Evolutionary conservation across 768 basidiomycete species (phyloP).

Genomic region (Symmetrospora coprosmae): DNA sequence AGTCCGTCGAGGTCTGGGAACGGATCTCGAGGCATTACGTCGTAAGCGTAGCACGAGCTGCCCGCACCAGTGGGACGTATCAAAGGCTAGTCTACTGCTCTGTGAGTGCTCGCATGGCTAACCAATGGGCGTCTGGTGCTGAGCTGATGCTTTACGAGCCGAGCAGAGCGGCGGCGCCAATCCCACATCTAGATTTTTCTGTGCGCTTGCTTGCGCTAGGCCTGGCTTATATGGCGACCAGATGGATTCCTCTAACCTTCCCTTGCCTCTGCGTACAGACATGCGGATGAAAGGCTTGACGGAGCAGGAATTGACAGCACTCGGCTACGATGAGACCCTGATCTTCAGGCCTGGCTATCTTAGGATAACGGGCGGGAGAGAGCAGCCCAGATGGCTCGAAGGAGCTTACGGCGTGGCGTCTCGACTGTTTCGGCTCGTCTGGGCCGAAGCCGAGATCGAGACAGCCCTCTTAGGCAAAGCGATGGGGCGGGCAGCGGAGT

Average conservation of each 20-base stretch:
- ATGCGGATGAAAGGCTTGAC: conserved; percentile 60
- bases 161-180: conserved; percentile 44
- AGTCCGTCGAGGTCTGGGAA: conserved; percentile 53
- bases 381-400: conserved; percentile 41
- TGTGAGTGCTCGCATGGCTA: conserved; percentile 38
- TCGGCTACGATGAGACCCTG: conserved; percentile 59
- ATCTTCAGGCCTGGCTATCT: conserved; percentile 54
- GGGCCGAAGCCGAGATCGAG: conserved; percentile 4
- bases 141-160: conserved; percentile 37
- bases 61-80: conserved; percentile 43
- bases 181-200: conserved; percentile 42
- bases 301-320: conserved; percentile 50
- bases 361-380: conserved; percentile 41
- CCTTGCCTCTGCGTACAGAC: neutral
- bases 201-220: neutral
- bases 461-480: conserved; percentile 1
- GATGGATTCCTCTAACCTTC: conserved; percentile 8
- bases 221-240: neutral
- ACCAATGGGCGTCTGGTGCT: neutral
- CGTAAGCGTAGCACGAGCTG: conserved; percentile 47
- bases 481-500: neutral
- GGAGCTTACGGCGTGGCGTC: conserved; percentile 36
- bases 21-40: conserved; percentile 60
- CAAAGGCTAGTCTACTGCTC: conserved; percentile 62
- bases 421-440: neutral